Evolutionary conservation across 2,329 filamentous ascomycete genomes (phyloP), one percentile per base, ranked within the genome.

Genomic region (Calonectria pseudoreteaudii): DNA sequence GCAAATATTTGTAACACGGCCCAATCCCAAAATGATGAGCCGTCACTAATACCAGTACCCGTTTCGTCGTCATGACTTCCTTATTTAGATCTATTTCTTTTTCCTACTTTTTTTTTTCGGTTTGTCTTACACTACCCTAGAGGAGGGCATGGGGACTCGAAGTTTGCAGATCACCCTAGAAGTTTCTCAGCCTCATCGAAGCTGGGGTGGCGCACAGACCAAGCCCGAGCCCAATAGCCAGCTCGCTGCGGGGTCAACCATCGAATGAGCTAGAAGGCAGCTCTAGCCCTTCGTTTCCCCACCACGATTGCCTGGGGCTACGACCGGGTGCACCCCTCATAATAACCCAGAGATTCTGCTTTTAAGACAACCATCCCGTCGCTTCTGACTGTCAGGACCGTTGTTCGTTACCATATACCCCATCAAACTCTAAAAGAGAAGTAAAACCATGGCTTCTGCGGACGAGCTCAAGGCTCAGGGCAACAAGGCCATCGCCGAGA

Each of bases 401-500:
- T 28, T 68, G 60, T 62, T 72, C 41, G 64, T 52, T 44, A 26
- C 64, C 66, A 68, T 44, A 23, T 56, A 34, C 9, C 58, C 75
- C 9, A 30, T 68, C 53, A 41, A 75, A 50, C 18, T 13, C 38
- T 50, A 47, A 52, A 64, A 60, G 72, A 66, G 52, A 60, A 58
- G 28, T 26, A 66, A 71, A 76, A 23, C 49, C 68, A 92, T 92
- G 90, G 86, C 90, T 81, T 90, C 90, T 75, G 91, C 91, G 80
- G 92, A 93, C 85, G 91, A 96, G 91, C 92, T 99, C 82, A 99
- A 99, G 90, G 95, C 96, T 82, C 94, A 97, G 85, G 97, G 96
- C 89, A 99, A 99, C 90, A 98, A 98, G 90, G 96, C 97, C 86
- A 99, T 99, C 86, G 94, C 95, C 78, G 95, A 95, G 76, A 98